phyloP scores from a whole-genome alignment of 805 yeast genomes.

The Candida ovalis region DNA sequence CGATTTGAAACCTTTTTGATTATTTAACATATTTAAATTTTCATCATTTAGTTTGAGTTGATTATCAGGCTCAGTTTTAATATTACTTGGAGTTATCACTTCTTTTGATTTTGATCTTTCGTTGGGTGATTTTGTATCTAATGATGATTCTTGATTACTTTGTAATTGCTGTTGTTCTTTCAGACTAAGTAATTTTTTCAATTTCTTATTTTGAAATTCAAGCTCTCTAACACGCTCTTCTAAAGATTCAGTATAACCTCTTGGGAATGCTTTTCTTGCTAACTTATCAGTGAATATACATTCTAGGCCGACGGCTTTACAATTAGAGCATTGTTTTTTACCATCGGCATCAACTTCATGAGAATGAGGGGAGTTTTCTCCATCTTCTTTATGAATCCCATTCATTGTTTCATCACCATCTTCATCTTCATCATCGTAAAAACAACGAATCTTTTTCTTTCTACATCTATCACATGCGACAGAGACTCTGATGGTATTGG shows the following conservation, averaged over 20 bases:
- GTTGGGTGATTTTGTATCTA: background rate
- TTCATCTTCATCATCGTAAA: slow-evolving; percentile 28
- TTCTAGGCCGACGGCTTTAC: slow-evolving; percentile 80
- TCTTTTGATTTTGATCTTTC: background rate
- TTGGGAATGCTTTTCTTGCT: slow-evolving; percentile 82
- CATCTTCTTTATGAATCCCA: background rate
- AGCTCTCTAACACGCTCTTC: slow-evolving; percentile 86
- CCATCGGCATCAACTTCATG: slow-evolving; percentile 47
- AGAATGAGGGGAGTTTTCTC: background rate
- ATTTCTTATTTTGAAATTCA: slow-evolving; percentile 72
- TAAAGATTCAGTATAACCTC: slow-evolving; percentile 87
- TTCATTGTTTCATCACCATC: background rate
- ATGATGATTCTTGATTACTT: background rate
- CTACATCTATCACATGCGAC: slow-evolving; percentile 93
- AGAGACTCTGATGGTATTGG: slow-evolving; percentile 65
- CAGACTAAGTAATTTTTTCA: slow-evolving; percentile 58
- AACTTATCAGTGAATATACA: slow-evolving; percentile 85
- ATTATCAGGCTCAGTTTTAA: background rate
- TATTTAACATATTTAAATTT: slow-evolving; percentile 28
- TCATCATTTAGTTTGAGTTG: slow-evolving; percentile 23
- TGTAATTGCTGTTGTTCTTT: slow-evolving; percentile 29
- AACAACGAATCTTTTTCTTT: slow-evolving; percentile 70
- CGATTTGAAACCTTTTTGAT: slow-evolving; percentile 22
- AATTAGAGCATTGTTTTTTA: slow-evolving; percentile 69
- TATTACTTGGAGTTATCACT: background rate